Base-by-base conservation (phyloP, 2,329 filamentous ascomycete species). In the Alternaria tenuissima region DNA sequence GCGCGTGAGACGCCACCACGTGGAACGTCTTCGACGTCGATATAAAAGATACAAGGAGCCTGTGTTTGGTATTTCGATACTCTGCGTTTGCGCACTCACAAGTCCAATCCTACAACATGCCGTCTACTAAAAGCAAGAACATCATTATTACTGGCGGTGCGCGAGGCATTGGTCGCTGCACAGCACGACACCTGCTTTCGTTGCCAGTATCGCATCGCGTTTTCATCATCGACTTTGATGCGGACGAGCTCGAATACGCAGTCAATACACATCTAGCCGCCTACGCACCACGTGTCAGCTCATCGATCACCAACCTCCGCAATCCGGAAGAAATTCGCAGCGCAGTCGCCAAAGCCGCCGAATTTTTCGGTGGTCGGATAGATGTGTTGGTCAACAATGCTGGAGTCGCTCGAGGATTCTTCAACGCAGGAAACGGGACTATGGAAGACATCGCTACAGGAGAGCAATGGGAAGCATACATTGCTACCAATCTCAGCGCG, bases 151-250 rank as follows among this genome's bases (percentile, higher is more conserved):
- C 76, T 20, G 80, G 80, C 30, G 80, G 76, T 30, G 80, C 79
- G 3, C 74, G 78, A 52, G 81, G 81, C 39, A 81, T 84, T 54
- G 81, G 82, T 42, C 77, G 81, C 49, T 77, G 73, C 52, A 73
- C 81, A 46, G 75, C 79, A 36, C 79, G 81, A 12, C 77, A 79
- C 55, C 77, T 83, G 24, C 76, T 80, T 26, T 63, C 69, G 2
- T 62, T 66, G 16, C 63, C 74, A 24, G 62, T 66, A 7, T 78
- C 80, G 41, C 78, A 83, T 71, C 76, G 76, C 26, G 75, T 83
- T 52, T 80, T 81, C 65, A 75, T 82, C 34, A 70, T 83, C 48
- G 81, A 83, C 58, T 73, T 79, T 58, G 77, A 83, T 63, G 71
- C 67, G 47, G 74, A 75, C 7, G 79, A 81, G 58, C 71, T 82